These are phyloP conservation scores for Annulohypoxylon truncatum DNA, from an alignment of 2,329 filamentous ascomycete genomes.

Conservation along the genomic window DNA sequence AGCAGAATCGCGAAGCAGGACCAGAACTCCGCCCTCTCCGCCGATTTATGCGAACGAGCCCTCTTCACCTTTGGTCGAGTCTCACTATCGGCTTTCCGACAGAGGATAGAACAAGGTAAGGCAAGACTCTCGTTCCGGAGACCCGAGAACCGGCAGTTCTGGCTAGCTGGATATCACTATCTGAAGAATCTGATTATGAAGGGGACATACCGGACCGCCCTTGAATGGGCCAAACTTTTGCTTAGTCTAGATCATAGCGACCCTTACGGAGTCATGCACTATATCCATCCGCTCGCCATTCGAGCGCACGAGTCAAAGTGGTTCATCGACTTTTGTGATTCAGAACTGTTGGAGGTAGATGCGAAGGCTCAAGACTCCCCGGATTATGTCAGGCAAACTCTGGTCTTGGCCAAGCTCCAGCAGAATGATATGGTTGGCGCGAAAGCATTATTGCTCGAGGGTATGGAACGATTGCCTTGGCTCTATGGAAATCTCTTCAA, in stretches of 20 bases:
- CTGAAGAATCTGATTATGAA: constrained; percentile 86
- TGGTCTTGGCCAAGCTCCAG: constrained; percentile 80
- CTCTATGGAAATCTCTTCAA: constrained; percentile 83
- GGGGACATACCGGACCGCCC: constrained; percentile 91
- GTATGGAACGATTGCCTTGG: constrained; percentile 84
- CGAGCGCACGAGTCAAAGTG: constrained; percentile 80
- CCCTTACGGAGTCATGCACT: constrained; percentile 83
- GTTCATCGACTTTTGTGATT: constrained; percentile 75
- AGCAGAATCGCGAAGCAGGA: constrained; percentile 93
- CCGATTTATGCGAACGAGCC: constrained; percentile 89
- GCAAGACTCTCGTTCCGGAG: constrained; percentile 84
- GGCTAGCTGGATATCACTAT: constrained; percentile 90
- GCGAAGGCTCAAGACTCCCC: constrained; percentile 55
- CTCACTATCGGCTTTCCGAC: constrained; percentile 83
- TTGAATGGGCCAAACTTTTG: constrained; percentile 92
- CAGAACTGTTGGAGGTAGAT: constrained; percentile 56
- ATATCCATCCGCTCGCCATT: constrained; percentile 87
- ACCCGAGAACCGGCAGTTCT: constrained; percentile 91
- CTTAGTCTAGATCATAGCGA: constrained; percentile 80
- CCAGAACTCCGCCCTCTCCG: constrained; percentile 84
- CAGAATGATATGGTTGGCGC: constrained; percentile 74
- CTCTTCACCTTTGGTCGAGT: constrained; percentile 94
- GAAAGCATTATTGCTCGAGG: constrained; percentile 70
- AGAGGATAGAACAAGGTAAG: constrained; percentile 79
- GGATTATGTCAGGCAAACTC: constrained; percentile 79